Evolutionary conservation across 805 yeast genomes (phyloP), one percentile per base, ranked within the genome.

Genomic region (Ogataea sp.): DNA sequence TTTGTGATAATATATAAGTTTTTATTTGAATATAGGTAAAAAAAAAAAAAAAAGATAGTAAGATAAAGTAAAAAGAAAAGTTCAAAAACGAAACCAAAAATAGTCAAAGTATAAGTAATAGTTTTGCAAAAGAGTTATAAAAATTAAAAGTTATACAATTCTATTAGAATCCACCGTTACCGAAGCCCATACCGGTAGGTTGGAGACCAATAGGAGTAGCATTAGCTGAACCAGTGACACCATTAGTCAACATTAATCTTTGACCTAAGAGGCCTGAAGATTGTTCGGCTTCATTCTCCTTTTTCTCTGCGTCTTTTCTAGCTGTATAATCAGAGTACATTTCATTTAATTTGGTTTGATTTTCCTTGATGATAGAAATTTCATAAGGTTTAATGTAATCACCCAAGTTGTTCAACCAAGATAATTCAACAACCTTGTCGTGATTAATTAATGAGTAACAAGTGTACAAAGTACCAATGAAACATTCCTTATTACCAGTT

Each of bases 401-500:
- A 46, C 67, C 75, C 64, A 93, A 75, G 49, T 75, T 74, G 62
- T 87, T 83, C 58, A 94, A 70, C 98, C 99, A 93, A 26, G 95
- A 73, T 48, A 88, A 67, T 62, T 93, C 98, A 49, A 83, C 64
- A 17, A 90, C 96, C 53, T 80, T 80, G 55, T 93, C 98, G 48
- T 77, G 78, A 39, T 77, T 76, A 48, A 93, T 70, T 55, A 81
- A 68, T 38, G 82, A 84, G 61, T 93, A 93, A 54, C 94, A 85
- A 6, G 86, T 68, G 66, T 82, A 93, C 55, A 93, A 71, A 44
- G 89, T 75, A 6, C 96, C 97, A 53, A 88, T 83, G 58, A 87
- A 84, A 53, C 96, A 85, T 68, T 93, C 98, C 63, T 82, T 87
- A 67, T 93, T 93, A 50, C 96, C 97, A 30, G 95, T 86, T 53